Evolutionary conservation across 2,329 filamentous ascomycete species (phyloP).

Genomic region (Zymoseptoria crescenta): DNA sequence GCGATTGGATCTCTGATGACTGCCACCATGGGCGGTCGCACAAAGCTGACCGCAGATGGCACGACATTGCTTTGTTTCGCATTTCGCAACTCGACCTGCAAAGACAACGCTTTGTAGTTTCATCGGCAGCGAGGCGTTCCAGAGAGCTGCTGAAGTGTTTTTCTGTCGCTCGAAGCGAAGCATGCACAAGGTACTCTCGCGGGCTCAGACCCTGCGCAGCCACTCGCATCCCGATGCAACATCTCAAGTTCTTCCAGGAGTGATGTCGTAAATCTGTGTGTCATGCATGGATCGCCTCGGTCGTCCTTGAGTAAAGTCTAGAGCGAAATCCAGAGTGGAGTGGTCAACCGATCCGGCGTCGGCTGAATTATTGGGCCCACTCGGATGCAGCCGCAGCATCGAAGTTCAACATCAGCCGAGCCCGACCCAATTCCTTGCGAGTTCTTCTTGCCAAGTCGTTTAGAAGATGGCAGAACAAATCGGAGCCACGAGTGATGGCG

Average conservation of each 20-base stretch:
- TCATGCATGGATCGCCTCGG: not conserved
- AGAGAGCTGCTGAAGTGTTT: not conserved
- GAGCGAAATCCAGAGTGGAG: not conserved
- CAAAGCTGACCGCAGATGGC: not conserved
- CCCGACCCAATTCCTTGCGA: not conserved
- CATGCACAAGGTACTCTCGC: not conserved
- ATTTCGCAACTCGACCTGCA: not conserved
- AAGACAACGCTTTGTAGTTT: not conserved
- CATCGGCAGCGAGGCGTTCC: not conserved
- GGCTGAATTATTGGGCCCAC: not conserved
- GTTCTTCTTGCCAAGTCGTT: not conserved
- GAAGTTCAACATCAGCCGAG: not conserved
- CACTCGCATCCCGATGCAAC: not conserved
- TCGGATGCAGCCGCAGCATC: not conserved
- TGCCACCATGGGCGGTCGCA: not conserved
- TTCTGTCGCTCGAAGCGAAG: not conserved
- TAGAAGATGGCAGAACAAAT: not conserved
- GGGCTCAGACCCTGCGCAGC: not conserved
- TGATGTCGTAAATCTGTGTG: not conserved
- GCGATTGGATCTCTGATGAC: not conserved
- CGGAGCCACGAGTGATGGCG: not conserved
- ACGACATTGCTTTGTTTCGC: not conserved
- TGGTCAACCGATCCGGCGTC: not conserved
- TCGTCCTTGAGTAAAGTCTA: not conserved
- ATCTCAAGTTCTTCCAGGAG: no score